Evolutionary conservation across 345 rosid species (phyloP).

Genomic region (Pseudoturritis turrita): DNA sequence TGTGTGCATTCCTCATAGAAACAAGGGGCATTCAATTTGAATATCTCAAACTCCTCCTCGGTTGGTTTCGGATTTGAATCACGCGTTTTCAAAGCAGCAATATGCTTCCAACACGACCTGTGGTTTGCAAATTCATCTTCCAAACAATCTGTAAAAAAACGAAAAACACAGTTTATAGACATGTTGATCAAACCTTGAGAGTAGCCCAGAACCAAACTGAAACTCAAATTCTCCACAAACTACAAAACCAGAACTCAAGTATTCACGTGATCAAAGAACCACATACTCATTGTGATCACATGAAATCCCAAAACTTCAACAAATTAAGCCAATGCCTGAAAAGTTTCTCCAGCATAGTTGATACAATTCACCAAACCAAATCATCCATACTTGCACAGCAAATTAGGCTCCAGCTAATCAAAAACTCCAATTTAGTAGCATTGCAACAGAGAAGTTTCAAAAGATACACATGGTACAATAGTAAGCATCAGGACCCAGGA

Average conservation of each 20-base stretch:
- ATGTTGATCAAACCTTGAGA: not conserved
- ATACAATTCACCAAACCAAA: not conserved
- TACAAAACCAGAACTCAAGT: not conserved
- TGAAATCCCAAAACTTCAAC: not conserved
- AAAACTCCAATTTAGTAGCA: not conserved
- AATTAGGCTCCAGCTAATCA: not conserved
- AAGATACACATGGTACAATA: too few relatives aligned
- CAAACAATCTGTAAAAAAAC: constrained; percentile 4
- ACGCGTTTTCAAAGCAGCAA: constrained; percentile 23
- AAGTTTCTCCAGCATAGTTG: not conserved
- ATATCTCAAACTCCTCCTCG: constrained; percentile 7
- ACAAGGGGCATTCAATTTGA: constrained; percentile 39
- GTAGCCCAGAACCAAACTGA: not conserved
- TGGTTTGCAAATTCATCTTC: constrained; percentile 38
- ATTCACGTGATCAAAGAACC: not conserved
- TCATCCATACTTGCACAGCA: not conserved
- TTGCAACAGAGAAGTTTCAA: too few relatives aligned
- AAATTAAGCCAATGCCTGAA: not conserved
- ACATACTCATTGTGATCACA: not conserved
- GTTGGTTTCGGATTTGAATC: constrained; percentile 27
- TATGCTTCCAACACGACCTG: constrained; percentile 70
- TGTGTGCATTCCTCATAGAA: constrained; percentile 36
- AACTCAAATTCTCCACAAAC: not conserved
- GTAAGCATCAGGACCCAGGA: not conserved
- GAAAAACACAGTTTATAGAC: not conserved